Base-by-base conservation (phyloP, 306 rosid genomes). In the Comarum palustre region DNA sequence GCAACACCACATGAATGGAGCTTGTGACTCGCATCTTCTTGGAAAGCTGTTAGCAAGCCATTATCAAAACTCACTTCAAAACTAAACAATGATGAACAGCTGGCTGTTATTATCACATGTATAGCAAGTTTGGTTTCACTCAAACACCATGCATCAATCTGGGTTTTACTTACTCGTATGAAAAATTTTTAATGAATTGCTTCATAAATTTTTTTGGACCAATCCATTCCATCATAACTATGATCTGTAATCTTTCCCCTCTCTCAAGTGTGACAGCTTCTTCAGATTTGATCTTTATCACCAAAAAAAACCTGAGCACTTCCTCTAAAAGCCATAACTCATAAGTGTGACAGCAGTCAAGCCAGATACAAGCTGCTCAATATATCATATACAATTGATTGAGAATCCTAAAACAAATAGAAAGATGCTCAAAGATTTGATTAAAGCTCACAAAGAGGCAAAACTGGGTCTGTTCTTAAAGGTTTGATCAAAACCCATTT, bases 21-120 rank as follows among this genome's bases (percentile, higher is more conserved):
- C 54, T 36, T 43, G 50, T 71, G 50, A 34, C 29, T n/a, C 69
- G 76, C 63, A 75, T 64, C 75, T 74, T 80, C 62, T 75, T 13
- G 73, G 48, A 54, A 34, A 60, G n/a, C 27, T 73, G 72, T 45
- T 51, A 54, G 78, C 76, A 51, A 63, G 27, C 63, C 73, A 62
- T 45, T 75, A 55, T 80, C 71, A 59, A 66, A 60, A 12, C n/a
- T 17, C 24, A 16, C 3, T 32, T 24, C 13, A 8, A 10, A 52
- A 55, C 77, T 17, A 74, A 63, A 22, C 73, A 58, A 34, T 59
- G 24, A 42, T 34, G 66, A 51, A 38, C 42, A 64, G 19, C 64
- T 32, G 31, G 19, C 64, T 32, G 41, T 62, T 60, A 34, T 74
- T 36, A 1, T 31, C 20, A n/a, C 46, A 50, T 32, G 65, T 16